Conservation (phyloP, 768 basidiomycete genomes). For the Pleurotus sapidus region DNA sequence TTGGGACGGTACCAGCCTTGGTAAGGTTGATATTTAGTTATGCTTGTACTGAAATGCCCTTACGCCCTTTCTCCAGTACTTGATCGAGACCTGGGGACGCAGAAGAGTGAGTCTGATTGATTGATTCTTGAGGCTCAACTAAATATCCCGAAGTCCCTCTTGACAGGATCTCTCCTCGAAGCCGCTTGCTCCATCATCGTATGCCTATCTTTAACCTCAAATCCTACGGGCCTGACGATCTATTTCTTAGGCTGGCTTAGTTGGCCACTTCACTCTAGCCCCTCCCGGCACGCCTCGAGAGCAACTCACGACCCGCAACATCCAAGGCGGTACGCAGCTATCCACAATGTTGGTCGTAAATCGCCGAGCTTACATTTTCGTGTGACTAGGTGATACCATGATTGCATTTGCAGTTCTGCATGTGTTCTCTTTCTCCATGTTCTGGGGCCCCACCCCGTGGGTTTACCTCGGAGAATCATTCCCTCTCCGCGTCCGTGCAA, state of each 20-base stretch:
- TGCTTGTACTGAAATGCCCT: too few species aligned
- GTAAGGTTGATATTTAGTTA: slow-evolving; percentile 23
- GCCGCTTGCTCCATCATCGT: slow-evolving; percentile 63
- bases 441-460: slow-evolving; percentile 79
- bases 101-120: slow-evolving; percentile 41
- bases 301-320: slow-evolving; percentile 54
- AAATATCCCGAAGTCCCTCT: slow-evolving; percentile 44
- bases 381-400: slow-evolving; percentile 48
- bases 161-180: slow-evolving; percentile 61
- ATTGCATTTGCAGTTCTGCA: slow-evolving; percentile 80
- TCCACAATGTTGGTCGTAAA: neutral
- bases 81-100: slow-evolving; percentile 77
- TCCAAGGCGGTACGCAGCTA: slow-evolving; percentile 37
- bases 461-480: slow-evolving; percentile 78
- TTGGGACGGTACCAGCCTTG: slow-evolving; percentile 68
- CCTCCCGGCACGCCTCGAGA: slow-evolving; percentile 43
- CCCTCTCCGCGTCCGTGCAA: slow-evolving; percentile 77
- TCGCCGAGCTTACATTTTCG: neutral
- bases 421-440: slow-evolving; percentile 66
- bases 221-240: neutral
- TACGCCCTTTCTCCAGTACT: slow-evolving; percentile 24
- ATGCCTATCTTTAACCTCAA: slow-evolving; percentile 12
- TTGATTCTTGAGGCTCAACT: neutral
- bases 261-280: slow-evolving; percentile 67
- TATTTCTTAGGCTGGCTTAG: slow-evolving; percentile 55